These are phyloP conservation scores for Lactarius sp. DNA, from an alignment of 768 basidiomycete species.

Conservation along the genomic window DNA sequence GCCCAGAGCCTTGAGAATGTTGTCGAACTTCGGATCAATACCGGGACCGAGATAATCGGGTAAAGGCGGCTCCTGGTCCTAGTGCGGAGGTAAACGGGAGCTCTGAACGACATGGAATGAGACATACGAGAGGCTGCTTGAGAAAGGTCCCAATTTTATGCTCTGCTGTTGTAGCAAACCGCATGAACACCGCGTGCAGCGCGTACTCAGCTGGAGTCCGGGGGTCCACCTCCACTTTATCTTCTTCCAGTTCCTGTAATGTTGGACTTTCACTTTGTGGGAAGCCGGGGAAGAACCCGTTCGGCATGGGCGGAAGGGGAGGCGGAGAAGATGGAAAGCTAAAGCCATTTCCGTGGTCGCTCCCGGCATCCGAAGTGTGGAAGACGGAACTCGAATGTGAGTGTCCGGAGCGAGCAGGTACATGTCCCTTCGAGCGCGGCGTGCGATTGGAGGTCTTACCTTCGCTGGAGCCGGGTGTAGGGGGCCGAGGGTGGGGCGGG, in stretches of 20 bases:
- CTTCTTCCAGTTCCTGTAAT: constrained; percentile 43
- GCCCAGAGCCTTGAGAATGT: constrained; percentile 77
- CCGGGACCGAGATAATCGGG: constrained; percentile 63
- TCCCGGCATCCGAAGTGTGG: constrained; percentile 64
- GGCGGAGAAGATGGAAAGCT: constrained; percentile 54
- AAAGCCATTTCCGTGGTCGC: constrained; percentile 51
- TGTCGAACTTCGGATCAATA: constrained; percentile 76
- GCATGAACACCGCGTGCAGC: constrained; percentile 81
- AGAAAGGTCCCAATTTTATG: constrained; percentile 74
- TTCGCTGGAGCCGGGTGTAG: constrained; percentile 54
- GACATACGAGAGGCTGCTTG: constrained; percentile 58
- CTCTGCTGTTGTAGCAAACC: constrained; percentile 78
- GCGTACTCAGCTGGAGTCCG: constrained; percentile 87
- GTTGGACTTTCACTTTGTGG: constrained; percentile 48
- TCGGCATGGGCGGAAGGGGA: constrained; percentile 74
- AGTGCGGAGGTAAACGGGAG: not conserved
- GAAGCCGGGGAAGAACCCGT: constrained; percentile 43
- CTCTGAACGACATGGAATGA: not conserved
- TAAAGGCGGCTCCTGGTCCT: constrained; percentile 71
- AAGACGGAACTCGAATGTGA: constrained; percentile 74
- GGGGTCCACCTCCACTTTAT: constrained; percentile 62
- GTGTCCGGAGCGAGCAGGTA: constrained; percentile 65
- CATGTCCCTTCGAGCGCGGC: constrained; percentile 53
- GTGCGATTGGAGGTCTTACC: constrained; percentile 34
- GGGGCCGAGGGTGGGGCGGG: constrained; percentile 53